These are phyloP conservation scores for Saccharomyces hybrid DNA, from an alignment of 1,139 yeast genomes.

Conservation along the genomic window DNA sequence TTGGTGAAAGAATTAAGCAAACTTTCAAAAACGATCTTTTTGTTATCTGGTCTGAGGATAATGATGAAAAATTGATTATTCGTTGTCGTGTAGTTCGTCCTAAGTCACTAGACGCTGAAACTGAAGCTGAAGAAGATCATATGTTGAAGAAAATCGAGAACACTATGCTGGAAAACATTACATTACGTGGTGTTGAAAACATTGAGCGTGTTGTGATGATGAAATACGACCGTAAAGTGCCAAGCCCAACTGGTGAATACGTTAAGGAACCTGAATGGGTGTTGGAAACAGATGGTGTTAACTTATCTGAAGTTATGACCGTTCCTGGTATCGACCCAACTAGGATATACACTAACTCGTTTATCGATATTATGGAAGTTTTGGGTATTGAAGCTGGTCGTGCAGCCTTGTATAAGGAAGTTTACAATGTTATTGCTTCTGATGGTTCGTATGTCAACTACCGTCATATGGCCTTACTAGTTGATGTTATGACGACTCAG, in stretches of 20 bases:
- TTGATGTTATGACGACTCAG: constrained; percentile 97
- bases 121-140: constrained; percentile 95
- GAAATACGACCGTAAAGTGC: constrained; percentile 78
- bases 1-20: constrained; percentile 90
- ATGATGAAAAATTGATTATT: constrained; percentile 90
- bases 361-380: constrained; percentile 90
- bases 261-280: constrained; percentile 94
- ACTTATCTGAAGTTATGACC: constrained; percentile 89
- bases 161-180: constrained; percentile 91
- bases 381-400: constrained; percentile 98
- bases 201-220: constrained; percentile 77
- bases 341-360: constrained; percentile 90
- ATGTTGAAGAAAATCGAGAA: constrained; percentile 91
- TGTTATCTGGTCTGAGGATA: constrained; percentile 98
- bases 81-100: constrained; percentile 99
- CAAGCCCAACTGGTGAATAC: constrained; percentile 80
- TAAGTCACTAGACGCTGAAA: constrained; percentile 84
- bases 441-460: constrained; percentile 99
- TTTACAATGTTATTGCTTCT: constrained; percentile 93
- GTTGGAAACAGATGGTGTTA: constrained; percentile 96
- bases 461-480: constrained; percentile 95
- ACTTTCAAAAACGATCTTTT: constrained; percentile 92
- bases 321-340: constrained; percentile 90
- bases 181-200: constrained; percentile 93
- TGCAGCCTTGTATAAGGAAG: constrained; percentile 86